These are phyloP conservation scores for Durotheca rogersii DNA, from an alignment of 495 filamentous ascomycete genomes.

Conservation along the genomic window DNA sequence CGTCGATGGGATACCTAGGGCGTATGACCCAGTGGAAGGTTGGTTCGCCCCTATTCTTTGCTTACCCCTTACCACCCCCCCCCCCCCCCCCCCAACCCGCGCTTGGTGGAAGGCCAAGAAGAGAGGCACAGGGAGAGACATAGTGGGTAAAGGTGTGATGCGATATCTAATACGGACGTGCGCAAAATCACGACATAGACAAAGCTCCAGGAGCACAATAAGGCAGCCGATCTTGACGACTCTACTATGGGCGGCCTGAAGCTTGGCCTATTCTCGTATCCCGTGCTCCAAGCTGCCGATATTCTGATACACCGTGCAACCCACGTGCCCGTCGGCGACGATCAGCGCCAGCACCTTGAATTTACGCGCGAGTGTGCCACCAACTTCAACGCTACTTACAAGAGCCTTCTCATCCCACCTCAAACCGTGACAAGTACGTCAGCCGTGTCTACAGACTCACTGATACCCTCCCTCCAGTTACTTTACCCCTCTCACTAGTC, in stretches of 20 bases:
- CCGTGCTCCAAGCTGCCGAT: slow-evolving; percentile 92
- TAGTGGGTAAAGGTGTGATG: too few relatives aligned
- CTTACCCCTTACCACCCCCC: too few relatives aligned
- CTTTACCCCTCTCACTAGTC: slow-evolving; percentile 2
- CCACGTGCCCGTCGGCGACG: slow-evolving; percentile 93
- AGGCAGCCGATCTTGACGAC: slow-evolving; percentile 53
- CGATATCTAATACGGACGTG: slow-evolving; percentile 2
- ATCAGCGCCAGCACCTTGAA: slow-evolving; percentile 92
- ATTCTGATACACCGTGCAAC: slow-evolving; percentile 86
- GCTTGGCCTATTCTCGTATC: slow-evolving; percentile 94
- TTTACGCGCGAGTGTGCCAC: slow-evolving; percentile 80
- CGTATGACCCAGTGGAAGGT: slow-evolving; percentile 99
- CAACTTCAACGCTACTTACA: slow-evolving; percentile 76
- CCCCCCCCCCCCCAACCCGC: too few relatives aligned
- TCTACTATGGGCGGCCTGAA: slow-evolving; percentile 62
- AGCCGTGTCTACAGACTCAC: too few relatives aligned
- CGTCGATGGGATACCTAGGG: slow-evolving; percentile 82
- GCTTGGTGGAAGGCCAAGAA: too few relatives aligned
- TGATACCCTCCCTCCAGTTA: not conserved
- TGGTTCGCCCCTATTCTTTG: slow-evolving; percentile 17
- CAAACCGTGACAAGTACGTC: slow-evolving; percentile 72
- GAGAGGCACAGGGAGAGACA: too few relatives aligned
- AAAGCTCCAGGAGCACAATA: slow-evolving; percentile 63
- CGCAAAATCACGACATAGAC: slow-evolving; percentile 50
- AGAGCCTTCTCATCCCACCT: slow-evolving; percentile 63